Evolutionary conservation across 192 early-diverging fungal species (phyloP).

Genomic region (Coemansia sp.): DNA sequence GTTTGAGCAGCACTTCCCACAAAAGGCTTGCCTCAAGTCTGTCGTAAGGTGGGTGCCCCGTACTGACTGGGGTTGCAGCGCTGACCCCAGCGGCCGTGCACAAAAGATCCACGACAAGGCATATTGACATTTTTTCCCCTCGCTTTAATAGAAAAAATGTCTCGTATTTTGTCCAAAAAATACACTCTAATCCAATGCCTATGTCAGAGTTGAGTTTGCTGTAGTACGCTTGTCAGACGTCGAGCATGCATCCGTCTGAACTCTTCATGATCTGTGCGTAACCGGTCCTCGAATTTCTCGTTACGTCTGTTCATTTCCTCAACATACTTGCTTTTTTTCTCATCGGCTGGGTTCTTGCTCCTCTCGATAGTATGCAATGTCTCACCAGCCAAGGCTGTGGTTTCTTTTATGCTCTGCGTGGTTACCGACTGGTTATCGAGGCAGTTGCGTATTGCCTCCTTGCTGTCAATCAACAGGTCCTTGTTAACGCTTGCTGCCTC

Average conservation of each 20-base stretch:
- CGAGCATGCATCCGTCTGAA: constrained; percentile 31
- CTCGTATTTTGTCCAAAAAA: neutral
- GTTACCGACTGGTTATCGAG: neutral
- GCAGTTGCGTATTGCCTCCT: neutral
- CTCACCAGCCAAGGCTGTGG: neutral
- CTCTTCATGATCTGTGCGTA: constrained; percentile 30
- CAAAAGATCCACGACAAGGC: constrained; percentile 82
- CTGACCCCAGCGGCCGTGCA: constrained; percentile 97
- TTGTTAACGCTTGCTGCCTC: neutral
- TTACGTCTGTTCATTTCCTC: constrained; percentile 18
- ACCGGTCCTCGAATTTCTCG: constrained; percentile 20
- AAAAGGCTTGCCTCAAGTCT: constrained; percentile 83
- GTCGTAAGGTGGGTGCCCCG: constrained; percentile 97
- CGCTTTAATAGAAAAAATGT: neutral
- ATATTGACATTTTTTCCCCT: constrained; percentile 16
- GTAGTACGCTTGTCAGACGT: constrained; percentile 21
- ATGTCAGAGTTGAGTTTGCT: constrained; percentile 5
- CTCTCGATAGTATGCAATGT: neutral
- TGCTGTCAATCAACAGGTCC: neutral
- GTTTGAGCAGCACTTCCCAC: constrained; percentile 95
- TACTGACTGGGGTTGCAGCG: constrained; percentile 97
- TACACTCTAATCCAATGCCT: neutral
- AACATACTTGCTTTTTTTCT: neutral
- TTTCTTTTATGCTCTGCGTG: constrained; percentile 1
- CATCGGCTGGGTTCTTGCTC: neutral